Percentiles rank a stretch among this genome's conserved stretches.
Conservation (phyloP, 1,284 basidiomycete genomes). For the Moesziomyces sp. region DNA sequence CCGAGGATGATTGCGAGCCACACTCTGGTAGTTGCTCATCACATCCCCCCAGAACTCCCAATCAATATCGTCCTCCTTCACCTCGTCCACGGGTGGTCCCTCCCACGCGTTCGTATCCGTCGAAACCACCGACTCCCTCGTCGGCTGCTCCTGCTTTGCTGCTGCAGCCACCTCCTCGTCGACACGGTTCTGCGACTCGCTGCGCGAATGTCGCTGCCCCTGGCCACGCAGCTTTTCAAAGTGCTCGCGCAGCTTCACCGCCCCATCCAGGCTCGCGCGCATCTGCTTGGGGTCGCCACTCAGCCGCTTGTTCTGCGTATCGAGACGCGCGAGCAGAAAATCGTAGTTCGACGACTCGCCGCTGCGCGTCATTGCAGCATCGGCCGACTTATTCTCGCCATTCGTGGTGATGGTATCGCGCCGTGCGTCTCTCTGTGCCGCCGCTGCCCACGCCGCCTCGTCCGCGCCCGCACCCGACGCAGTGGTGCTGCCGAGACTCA, state of each 20-base stretch:
- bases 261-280: slow-evolving; percentile 57
- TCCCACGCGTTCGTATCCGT: slow-evolving; percentile 15
- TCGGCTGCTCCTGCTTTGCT: no score
- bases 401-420: slow-evolving; percentile 39
- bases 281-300: slow-evolving; percentile 58
- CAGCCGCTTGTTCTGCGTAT: slow-evolving; percentile 55
- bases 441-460: slow-evolving; percentile 8
- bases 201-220: slow-evolving; percentile 22
- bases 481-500: slow-evolving; percentile 42
- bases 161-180: not conserved
- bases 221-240: slow-evolving; percentile 59
- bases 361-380: slow-evolving; percentile 7
- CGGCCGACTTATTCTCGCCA: not conserved
- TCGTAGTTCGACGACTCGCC: slow-evolving; percentile 44
- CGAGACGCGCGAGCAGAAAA: slow-evolving; percentile 54
- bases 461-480: slow-evolving; percentile 1
- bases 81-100: slow-evolving; percentile 38
- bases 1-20: slow-evolving; percentile 71
- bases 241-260: slow-evolving; percentile 60
- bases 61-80: slow-evolving; percentile 62
- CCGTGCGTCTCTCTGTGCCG: slow-evolving; percentile 20
- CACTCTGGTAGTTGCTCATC: slow-evolving; percentile 73
- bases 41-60: slow-evolving; percentile 96
- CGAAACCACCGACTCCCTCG: slow-evolving; percentile 5
- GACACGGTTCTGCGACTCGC: slow-evolving; percentile 26